Evolutionary conservation across 208 protist species (phyloP), one percentile per base, ranked within the genome.

Genomic region (Leptomonas pyrrhocoris): DNA sequence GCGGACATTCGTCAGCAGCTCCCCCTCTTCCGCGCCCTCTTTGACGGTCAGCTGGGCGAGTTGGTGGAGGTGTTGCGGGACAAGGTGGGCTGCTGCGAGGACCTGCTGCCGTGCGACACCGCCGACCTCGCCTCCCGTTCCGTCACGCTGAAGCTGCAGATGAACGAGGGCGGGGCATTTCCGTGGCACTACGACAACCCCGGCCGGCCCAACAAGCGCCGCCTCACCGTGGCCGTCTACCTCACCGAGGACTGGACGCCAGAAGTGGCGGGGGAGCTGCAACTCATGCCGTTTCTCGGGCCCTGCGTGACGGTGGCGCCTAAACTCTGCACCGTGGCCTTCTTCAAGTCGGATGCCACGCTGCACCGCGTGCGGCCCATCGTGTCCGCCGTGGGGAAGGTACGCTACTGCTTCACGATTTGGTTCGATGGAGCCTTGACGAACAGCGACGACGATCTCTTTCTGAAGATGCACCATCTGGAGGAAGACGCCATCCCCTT

Each of bases 111-210:
- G 16, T 81, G 81, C 51, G 54, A 64, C 42, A 51, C 38, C 31
- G 69, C 70, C 19, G 50, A 48, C 27, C 40, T 21, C 23, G 70
- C 74, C 31, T 28, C 65, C 13, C 42, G 43, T 48, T 50, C 66
- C 31, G 45, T 83, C 9, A 88, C 79, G 63, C 62, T 88, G 49
- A 88, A 88, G 59, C 69, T 85, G 60, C 79, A 88, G 73, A 73
- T 85, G 73, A 88, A 88, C 57, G 71, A 73, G 21, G 83, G 83
- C 56, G 83, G 83, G 0, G 74, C 68, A 18, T 88, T 85, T 42
- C 83, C 79, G 49, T 88, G 83, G 83, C 83, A 88, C 73, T 88
- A 81, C 62, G 79, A 85, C 73, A 88, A 88, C 68, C 83, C 83
- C 13, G 61, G 68, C 38, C 57, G 56, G 31, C 76, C 83, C 28